A percentile compares a stretch with the other conserved stretches of the same genome.
These are phyloP conservation scores for Sugiyamaella marilandica DNA, from an alignment of 805 yeast genomes.

Conservation along the genomic window DNA sequence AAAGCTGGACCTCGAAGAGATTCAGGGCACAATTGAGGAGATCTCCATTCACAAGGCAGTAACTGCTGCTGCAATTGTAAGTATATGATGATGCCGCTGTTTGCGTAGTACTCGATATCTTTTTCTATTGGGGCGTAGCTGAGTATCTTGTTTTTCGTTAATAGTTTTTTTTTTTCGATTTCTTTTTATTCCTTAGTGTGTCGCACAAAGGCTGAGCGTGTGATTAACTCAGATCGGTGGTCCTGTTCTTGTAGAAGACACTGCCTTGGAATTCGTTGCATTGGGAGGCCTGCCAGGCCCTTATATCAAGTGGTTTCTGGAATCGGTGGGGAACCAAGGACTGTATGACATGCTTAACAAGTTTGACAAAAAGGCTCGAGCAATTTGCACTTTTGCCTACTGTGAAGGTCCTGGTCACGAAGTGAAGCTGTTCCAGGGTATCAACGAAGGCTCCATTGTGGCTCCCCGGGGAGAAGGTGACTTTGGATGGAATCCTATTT, in stretches of 20 bases:
- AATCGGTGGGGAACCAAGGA: constrained; percentile 68
- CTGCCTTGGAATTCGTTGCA: constrained; percentile 81
- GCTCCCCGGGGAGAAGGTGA: constrained; percentile 67
- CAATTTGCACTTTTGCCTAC: constrained; percentile 89
- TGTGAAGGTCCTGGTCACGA: constrained; percentile 74
- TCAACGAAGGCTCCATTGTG: constrained; percentile 77
- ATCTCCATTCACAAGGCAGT: constrained; percentile 77
- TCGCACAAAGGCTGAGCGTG: not conserved
- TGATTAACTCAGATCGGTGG: constrained; percentile 42
- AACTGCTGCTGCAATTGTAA: constrained; percentile 57
- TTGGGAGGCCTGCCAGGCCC: constrained; percentile 91
- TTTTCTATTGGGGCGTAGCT: too few species aligned
- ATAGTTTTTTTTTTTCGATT: too few species aligned
- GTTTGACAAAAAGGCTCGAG: constrained; percentile 80
- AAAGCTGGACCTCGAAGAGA: constrained; percentile 77
- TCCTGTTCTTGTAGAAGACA: constrained; percentile 92
- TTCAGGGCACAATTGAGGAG: constrained; percentile 82
- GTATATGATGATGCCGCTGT: constrained; percentile 6
- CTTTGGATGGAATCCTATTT: constrained; percentile 95
- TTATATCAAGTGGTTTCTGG: constrained; percentile 72
- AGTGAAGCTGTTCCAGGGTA: constrained; percentile 79
- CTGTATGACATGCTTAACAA: constrained; percentile 72
- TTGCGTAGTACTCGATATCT: too few species aligned
- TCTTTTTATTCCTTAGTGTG: not conserved
- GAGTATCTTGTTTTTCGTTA: too few species aligned